Percentiles rank a stretch among this genome's conserved stretches.
Conservation (phyloP, 495 filamentous ascomycete species). For the Aspergillus sclerotiicarbonarius region DNA sequence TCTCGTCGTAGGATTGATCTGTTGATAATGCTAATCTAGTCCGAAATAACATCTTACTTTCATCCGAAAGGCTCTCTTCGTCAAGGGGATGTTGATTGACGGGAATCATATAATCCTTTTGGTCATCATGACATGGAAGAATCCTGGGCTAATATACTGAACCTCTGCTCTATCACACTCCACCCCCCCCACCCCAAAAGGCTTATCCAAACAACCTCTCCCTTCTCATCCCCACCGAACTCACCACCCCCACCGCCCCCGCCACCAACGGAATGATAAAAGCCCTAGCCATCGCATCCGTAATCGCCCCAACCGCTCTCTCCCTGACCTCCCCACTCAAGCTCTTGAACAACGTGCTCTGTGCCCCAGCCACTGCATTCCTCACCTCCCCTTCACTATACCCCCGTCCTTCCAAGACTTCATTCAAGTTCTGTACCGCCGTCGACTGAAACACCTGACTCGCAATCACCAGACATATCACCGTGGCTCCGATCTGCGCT, state of each 20-base stretch:
- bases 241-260: background rate
- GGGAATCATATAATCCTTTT: no score
- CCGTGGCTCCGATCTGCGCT: slow-evolving; percentile 13
- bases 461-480: slow-evolving; percentile 9
- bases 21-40: no score
- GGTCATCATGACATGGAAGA: no score
- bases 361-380: background rate
- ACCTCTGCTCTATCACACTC: no score
- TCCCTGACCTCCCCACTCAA: background rate
- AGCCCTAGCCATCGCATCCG: background rate
- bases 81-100: no score
- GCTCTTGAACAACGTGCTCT: background rate
- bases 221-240: background rate
- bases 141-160: no score
- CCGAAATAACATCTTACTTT: no score
- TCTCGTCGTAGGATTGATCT: no score
- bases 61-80: no score
- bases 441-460: slow-evolving; percentile 14
- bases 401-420: background rate
- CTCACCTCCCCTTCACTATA: background rate
- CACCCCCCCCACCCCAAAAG: no score
- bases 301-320: background rate
- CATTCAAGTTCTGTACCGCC: background rate
- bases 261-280: background rate
- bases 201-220: background rate